Evolutionary conservation across 2,329 filamentous ascomycete genomes (phyloP), one percentile per base, ranked within the genome.

Genomic region (Beauveria asiatica): DNA sequence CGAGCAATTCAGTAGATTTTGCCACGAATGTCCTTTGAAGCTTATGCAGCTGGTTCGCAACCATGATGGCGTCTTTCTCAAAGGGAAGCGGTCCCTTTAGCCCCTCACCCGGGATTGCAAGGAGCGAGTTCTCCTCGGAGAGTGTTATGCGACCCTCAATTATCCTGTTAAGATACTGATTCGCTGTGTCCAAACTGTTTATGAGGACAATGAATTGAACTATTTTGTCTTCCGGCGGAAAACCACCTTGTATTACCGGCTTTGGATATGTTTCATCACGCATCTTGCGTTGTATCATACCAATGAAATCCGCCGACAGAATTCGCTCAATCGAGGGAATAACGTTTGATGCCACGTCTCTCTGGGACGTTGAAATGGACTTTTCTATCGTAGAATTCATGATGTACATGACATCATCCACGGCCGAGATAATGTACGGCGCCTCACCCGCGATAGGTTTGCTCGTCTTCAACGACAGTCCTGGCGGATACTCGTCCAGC

Each of bases 341-440:
- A 7, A 96, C 89, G 60, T 84, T 89, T 46, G 84, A 84, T 23
- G 96, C 83, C 3, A 96, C 86, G 19, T 87, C 81, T 65, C 86
- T 81, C 70, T 97, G 92, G 2, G 89, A 90, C 0, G 95, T 97
- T 0, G 90, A 88, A 23, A 97, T 79, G 0, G 91, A 89, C 65
- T 93, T 87, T 64, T 95, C 88, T 8, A 97, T 80, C 39, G 97
- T 89, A 55, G 93, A 88, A 70, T 95, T 96, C 70, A 96, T 90
- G 67, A 99, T 97, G 74, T 97, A 99, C 93, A 99, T 97, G 69
- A 97, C 92, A 75, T 97, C 94, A 76, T 99, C 94, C 9, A 99
- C 92, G 0, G 93, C 92, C 2, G 92, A 92, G 48, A 94, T 93
- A 67, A 99, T 96, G 69, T 90, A 95, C 0, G 94, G 94, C 3